phyloP scores from a whole-genome alignment of 768 basidiomycete genomes.

The Daedaleopsis nitida region DNA sequence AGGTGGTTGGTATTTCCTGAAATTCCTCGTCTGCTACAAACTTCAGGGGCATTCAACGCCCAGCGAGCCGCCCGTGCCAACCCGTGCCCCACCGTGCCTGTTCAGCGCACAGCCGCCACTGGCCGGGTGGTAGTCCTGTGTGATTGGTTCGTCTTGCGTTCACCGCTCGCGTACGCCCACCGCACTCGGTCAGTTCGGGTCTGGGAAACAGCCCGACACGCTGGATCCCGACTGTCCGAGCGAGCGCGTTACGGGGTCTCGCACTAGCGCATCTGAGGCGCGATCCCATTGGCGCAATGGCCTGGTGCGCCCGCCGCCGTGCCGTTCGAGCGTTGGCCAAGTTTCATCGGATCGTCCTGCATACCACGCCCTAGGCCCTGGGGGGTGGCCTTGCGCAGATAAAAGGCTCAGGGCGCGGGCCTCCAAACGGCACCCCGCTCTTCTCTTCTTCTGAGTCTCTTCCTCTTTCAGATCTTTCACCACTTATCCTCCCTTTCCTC shows the following conservation, averaged over 20 bases:
- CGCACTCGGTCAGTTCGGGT: slow-evolving; percentile 12
- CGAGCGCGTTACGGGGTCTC: neutral
- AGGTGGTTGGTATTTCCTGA: too few species aligned
- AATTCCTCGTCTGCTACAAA: too few species aligned
- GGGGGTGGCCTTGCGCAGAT: neutral
- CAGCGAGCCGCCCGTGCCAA: too few species aligned
- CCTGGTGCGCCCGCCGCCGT: neutral
- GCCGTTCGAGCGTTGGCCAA: neutral
- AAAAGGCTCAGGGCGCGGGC: slow-evolving; percentile 1
- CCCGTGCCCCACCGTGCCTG: too few species aligned
- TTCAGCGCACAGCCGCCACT: slow-evolving; percentile 10
- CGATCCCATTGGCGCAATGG: neutral
- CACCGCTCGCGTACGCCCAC: neutral
- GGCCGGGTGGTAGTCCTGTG: neutral
- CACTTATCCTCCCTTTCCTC: slow-evolving; percentile 1
- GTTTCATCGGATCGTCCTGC: neutral
- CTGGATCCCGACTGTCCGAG: neutral
- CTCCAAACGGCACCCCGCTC: slow-evolving; percentile 7
- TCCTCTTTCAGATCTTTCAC: neutral
- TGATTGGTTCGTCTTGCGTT: neutral
- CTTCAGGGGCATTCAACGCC: too few species aligned
- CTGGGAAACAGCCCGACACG: neutral
- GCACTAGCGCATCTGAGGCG: neutral
- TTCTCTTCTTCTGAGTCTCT: slow-evolving; percentile 2
- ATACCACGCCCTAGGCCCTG: neutral